Conservation (phyloP, 1,284 basidiomycete species). For the Tilletia walkeri region DNA sequence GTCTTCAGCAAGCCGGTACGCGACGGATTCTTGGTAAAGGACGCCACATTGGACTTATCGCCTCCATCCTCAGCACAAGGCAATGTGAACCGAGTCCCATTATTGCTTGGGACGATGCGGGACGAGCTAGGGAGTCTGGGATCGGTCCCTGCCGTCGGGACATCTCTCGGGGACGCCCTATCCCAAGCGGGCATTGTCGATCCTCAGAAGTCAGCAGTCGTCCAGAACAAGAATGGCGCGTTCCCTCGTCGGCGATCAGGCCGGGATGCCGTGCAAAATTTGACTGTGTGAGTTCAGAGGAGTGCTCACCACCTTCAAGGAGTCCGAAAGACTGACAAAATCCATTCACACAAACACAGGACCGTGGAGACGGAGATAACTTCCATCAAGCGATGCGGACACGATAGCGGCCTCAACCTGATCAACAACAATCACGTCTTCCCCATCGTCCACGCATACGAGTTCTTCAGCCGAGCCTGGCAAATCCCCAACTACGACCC, state of each 20-base stretch:
- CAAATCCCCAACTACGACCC: conserved; percentile 29
- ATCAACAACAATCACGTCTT: conserved; percentile 18
- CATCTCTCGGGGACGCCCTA: conserved; percentile 30
- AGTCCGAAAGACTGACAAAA: neutral
- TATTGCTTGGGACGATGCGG: conserved; percentile 37
- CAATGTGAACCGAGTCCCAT: conserved; percentile 34
- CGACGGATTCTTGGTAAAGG: conserved; percentile 32
- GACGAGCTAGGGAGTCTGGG: conserved; percentile 42
- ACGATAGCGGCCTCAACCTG: conserved; percentile 18
- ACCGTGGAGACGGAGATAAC: conserved; percentile 22
- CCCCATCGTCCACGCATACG: conserved; percentile 22
- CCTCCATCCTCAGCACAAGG: conserved; percentile 21
- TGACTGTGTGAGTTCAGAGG: conserved; percentile 17
- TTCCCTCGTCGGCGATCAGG: conserved; percentile 30
- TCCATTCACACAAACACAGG: neutral
- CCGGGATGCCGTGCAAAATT: conserved; percentile 20
- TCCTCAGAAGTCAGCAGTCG: conserved; percentile 30
- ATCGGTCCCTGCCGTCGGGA: conserved; percentile 30
- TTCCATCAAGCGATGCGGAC: conserved; percentile 25
- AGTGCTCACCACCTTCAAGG: neutral
- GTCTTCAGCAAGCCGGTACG: conserved; percentile 22
- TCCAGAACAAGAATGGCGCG: conserved; percentile 25
- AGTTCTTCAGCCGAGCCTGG: conserved; percentile 18
- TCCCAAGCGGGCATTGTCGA: conserved; percentile 29
- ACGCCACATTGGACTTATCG: conserved; percentile 31